phyloP scores from a whole-genome alignment of 306 rosid species.

The Hippophae gyantsensis region DNA sequence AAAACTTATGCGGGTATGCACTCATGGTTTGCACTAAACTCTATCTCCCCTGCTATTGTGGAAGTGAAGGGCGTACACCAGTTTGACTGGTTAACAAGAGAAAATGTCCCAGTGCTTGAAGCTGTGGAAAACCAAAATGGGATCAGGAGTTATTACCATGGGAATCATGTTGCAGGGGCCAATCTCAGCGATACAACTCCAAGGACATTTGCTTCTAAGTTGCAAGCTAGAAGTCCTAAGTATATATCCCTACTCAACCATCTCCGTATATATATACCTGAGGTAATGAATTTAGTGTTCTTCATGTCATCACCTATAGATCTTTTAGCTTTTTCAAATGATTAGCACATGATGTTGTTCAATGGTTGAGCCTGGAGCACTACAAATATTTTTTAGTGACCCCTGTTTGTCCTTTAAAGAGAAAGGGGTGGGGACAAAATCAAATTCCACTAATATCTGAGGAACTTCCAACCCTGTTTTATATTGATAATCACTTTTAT shows the following conservation, averaged over 20 bases:
- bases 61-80: conserved; percentile 97
- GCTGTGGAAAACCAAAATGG: conserved; percentile 89
- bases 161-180: conserved; percentile 62
- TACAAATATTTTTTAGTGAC: too few species aligned
- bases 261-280: conserved; percentile 91
- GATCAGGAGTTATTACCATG: conserved; percentile 87
- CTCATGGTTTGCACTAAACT: conserved; percentile 97
- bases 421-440: too few species aligned
- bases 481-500: too few species aligned
- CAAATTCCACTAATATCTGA: too few species aligned
- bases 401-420: too few species aligned
- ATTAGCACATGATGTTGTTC: too few species aligned
- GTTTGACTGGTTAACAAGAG: conserved; percentile 98
- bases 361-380: too few species aligned
- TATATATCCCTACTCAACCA: conserved; percentile 96
- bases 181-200: conserved; percentile 71
- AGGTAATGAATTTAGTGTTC: conserved; percentile 37
- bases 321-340: too few species aligned
- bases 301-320: too few species aligned
- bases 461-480: too few species aligned
- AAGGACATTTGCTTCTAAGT: conserved; percentile 58
- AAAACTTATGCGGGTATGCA: conserved; percentile 98
- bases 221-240: conserved; percentile 97
- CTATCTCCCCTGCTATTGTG: conserved; percentile 80
- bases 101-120: conserved; percentile 97